phyloP scores from a whole-genome alignment of 116 monocot species.

The Cymodocea nodosa region DNA sequence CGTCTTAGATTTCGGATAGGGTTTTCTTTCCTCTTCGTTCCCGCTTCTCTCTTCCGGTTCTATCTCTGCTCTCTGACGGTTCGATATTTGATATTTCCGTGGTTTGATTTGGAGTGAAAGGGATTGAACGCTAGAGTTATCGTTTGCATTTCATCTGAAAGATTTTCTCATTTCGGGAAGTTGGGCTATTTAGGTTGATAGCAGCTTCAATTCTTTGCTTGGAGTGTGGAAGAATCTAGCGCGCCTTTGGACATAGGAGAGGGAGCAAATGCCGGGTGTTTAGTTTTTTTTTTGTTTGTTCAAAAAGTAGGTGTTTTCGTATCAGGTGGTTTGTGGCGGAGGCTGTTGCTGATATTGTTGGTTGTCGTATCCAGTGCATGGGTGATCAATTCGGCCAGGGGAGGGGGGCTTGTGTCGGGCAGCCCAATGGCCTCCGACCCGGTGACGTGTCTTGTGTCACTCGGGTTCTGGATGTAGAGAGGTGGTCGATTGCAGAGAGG shows the following conservation, averaged over 20 bases:
- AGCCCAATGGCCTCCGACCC: slow-evolving; percentile 59
- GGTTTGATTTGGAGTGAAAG: background rate
- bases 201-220: background rate
- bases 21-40: background rate
- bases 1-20: background rate
- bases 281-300: background rate
- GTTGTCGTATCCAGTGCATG: slow-evolving; percentile 22
- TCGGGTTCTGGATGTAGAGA: slow-evolving; percentile 38
- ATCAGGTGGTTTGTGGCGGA: background rate
- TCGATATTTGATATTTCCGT: background rate
- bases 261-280: no score
- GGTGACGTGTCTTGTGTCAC: slow-evolving; percentile 30
- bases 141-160: background rate
- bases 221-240: background rate
- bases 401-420: slow-evolving; percentile 17
- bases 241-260: no score
- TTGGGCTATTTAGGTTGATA: background rate
- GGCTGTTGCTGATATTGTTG: background rate
- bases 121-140: background rate
- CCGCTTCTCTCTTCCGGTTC: background rate
- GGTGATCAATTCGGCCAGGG: slow-evolving; percentile 31
- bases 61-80: background rate
- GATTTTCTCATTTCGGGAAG: background rate
- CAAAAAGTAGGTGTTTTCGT: background rate
- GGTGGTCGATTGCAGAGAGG: slow-evolving; percentile 44